Evolutionary conservation across 305 asterid genomes (phyloP), one percentile per base, ranked within the genome.

Genomic region (Nicotiana rustica): DNA sequence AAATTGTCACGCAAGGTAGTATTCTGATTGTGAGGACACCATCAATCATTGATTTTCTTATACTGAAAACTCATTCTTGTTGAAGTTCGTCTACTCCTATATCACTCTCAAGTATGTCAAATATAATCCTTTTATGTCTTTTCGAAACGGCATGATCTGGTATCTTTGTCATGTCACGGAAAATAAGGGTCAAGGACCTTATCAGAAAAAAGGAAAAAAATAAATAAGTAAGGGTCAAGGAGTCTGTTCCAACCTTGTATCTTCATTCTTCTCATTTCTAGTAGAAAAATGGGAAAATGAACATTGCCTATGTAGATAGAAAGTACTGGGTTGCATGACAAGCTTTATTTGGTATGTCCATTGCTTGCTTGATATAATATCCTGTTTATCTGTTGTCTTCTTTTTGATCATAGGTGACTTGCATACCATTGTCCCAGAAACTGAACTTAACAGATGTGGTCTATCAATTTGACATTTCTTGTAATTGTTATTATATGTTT

Each of bases 381-480:
- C 35, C 78, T 70, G 36, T 70, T 56, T 41, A 41, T 70, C 10
- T 5, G 35, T 70, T 70, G 12, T 70, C 36, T 44, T 69, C 77
- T 70, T 44, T 70, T 8, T 70, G 19, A 70, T 70, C 78, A 70
- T 12, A 70, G 14, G 18, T 19, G 31, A 41, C 36, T 19, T 19
- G 78, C 36, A 70, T 70, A 19, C 36, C 78, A 19, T 44, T 70
- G 7, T 70, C 49, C 78, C 60, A 70, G 78, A 70, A 70, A 70
- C 78, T 12, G 59, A 70, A 44, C 60, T 70, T 70, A 12, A 70
- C 52, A 44, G 52, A 44, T 19, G 78, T 70, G 60, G 60, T 44
- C 18, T 44, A 19, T 12, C 60, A 70, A 70, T 70, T 44, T 70
- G 60, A 13, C 60, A 44, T 70, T 18, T 41, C 78, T 70, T 70